Evolutionary conservation across 768 basidiomycete genomes (phyloP).

Genomic region (Mycena leptocephala): DNA sequence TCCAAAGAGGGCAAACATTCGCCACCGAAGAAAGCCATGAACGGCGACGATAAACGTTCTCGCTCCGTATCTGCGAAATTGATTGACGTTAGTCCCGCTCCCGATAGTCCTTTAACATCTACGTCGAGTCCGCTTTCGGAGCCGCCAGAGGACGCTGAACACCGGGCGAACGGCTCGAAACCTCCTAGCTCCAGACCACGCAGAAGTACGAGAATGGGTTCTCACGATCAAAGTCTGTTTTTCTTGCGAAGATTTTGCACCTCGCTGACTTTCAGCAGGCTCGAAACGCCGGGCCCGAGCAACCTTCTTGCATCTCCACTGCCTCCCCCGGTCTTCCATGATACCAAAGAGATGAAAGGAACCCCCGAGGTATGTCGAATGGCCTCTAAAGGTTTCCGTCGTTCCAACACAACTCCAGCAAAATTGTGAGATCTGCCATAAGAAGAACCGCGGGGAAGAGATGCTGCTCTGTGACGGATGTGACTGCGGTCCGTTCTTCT

Average conservation of each 20-base stretch:
- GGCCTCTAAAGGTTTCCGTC: constrained; percentile 34
- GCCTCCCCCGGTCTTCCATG: constrained; percentile 65
- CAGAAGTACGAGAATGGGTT: constrained; percentile 67
- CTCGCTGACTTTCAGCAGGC: constrained; percentile 43
- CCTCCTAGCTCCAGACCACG: constrained; percentile 60
- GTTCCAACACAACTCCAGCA: constrained; percentile 61
- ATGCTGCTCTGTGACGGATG: constrained; percentile 95
- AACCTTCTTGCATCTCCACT: constrained; percentile 47
- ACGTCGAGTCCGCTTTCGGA: constrained; percentile 87
- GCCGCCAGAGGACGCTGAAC: constrained; percentile 83
- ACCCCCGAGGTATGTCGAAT: constrained; percentile 67
- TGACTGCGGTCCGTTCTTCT: constrained; percentile 76
- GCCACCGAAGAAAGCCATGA: constrained; percentile 64
- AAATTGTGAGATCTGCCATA: constrained; percentile 95
- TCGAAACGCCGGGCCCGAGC: constrained; percentile 53
- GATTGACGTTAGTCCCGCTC: constrained; percentile 71
- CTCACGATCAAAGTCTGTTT: constrained; percentile 67
- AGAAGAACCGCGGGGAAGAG: constrained; percentile 89
- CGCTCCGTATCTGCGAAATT: constrained; percentile 55
- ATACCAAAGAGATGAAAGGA: constrained; percentile 62
- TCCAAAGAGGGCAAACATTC: constrained; percentile 26
- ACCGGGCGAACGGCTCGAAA: constrained; percentile 64
- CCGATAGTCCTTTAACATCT: constrained; percentile 83
- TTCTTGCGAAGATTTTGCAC: constrained; percentile 12
- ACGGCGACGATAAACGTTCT: constrained; percentile 53